Conservation (phyloP, 2,329 filamentous ascomycete genomes). For the Diaporthe nobilis region DNA sequence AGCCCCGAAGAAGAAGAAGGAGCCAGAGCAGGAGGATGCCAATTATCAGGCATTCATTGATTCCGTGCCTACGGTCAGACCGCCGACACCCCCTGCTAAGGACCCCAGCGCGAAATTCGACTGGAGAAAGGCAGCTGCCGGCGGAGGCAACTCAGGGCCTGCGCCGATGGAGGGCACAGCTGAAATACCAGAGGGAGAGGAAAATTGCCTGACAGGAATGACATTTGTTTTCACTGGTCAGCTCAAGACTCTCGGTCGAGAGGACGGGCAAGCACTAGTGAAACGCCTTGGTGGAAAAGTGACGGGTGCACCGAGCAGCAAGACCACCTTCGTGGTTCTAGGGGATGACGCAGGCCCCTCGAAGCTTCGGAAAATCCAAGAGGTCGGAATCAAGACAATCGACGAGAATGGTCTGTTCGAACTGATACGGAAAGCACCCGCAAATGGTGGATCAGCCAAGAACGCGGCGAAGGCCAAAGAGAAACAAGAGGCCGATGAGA, state of each 20-base stretch:
- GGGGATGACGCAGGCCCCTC: slow-evolving; percentile 93
- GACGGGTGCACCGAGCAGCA: slow-evolving; percentile 86
- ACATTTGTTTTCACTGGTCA: slow-evolving; percentile 97
- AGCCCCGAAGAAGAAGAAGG: slow-evolving; percentile 74
- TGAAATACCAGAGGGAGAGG: slow-evolving; percentile 85
- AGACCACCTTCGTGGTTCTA: slow-evolving; percentile 94
- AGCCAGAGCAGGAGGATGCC: slow-evolving; percentile 75
- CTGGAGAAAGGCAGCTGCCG: slow-evolving; percentile 74
- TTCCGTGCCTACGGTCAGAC: slow-evolving; percentile 84
- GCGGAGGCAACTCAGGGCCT: slow-evolving; percentile 73
- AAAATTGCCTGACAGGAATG: slow-evolving; percentile 91
- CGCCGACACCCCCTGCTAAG: slow-evolving; percentile 86
- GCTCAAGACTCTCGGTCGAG: slow-evolving; percentile 82
- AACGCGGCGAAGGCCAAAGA: slow-evolving; percentile 88
- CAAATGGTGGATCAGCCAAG: slow-evolving; percentile 88
- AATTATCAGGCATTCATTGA: slow-evolving; percentile 88
- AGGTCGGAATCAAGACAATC: slow-evolving; percentile 88
- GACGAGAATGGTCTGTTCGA: slow-evolving; percentile 93
- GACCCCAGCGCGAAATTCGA: slow-evolving; percentile 83
- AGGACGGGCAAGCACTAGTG: slow-evolving; percentile 87
- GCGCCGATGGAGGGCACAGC: slow-evolving; percentile 74
- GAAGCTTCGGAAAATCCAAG: slow-evolving; percentile 88
- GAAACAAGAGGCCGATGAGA: slow-evolving; percentile 87
- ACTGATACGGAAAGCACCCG: slow-evolving; percentile 84
- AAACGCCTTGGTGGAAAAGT: slow-evolving; percentile 97